A percentile compares a stretch with the other conserved stretches of the same genome.
These are phyloP conservation scores for Solanum pinnatisectum DNA, from an alignment of 257 asterid species.

Conservation along the genomic window DNA sequence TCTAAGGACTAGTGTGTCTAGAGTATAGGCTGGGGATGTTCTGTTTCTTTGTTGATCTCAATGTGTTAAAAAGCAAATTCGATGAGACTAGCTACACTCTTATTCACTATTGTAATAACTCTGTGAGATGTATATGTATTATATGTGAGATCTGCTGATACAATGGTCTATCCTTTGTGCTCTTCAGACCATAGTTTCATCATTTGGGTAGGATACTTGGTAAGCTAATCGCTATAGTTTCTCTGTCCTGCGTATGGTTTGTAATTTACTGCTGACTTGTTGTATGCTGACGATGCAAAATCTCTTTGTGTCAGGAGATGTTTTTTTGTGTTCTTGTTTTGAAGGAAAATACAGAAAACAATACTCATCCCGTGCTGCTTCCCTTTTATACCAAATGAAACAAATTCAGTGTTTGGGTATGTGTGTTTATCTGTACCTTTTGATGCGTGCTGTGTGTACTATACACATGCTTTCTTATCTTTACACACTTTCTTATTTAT, in stretches of 20 bases:
- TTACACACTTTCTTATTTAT: background rate
- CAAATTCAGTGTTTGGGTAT: background rate
- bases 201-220: background rate
- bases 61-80: background rate
- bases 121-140: conserved; percentile 4
- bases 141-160: background rate
- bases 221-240: background rate
- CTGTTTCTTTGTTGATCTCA: background rate
- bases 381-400: background rate
- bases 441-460: background rate
- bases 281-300: background rate
- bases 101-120: background rate
- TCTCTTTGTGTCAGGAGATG: background rate
- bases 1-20: conserved; percentile 15
- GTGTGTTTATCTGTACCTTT: background rate
- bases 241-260: background rate
- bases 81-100: background rate
- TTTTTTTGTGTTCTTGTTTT: background rate
- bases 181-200: background rate
- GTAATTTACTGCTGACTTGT: background rate
- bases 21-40: background rate
- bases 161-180: background rate
- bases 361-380: background rate
- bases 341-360: background rate
- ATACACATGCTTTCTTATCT: background rate